phyloP scores from a whole-genome alignment of 2,329 filamentous ascomycete species.

The Ophiostoma piceae region DNA sequence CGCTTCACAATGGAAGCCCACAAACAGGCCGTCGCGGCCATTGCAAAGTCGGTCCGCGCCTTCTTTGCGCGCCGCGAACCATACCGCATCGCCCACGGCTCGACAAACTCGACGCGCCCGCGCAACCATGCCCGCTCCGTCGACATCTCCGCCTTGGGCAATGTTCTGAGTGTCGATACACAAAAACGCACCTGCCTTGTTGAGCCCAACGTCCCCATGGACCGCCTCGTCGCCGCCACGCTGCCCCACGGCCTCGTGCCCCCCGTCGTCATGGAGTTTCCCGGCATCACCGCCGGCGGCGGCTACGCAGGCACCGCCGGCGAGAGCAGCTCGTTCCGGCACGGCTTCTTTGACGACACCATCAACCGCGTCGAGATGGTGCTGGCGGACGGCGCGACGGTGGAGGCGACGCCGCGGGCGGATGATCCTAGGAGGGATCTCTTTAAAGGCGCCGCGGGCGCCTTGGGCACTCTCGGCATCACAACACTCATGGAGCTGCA shows the following conservation, averaged over 20 bases:
- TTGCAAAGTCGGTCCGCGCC: constrained; percentile 44
- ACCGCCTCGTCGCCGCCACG: constrained; percentile 60
- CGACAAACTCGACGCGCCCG: constrained; percentile 67
- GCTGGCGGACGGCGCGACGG: constrained; percentile 59
- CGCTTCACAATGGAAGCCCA: constrained; percentile 44
- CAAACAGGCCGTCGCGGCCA: constrained; percentile 43
- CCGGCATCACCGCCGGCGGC: constrained; percentile 68
- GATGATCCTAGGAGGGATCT: constrained; percentile 47
- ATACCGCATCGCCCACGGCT: constrained; percentile 72
- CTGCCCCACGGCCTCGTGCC: constrained; percentile 62
- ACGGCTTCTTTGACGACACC: constrained; percentile 66
- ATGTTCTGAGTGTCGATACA: constrained; percentile 60
- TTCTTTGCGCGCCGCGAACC: constrained; percentile 48
- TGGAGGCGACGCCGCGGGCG: constrained; percentile 39
- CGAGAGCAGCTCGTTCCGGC: constrained; percentile 63
- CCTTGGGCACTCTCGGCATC: constrained; percentile 63
- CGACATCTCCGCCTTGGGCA: constrained; percentile 58
- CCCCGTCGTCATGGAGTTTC: constrained; percentile 71
- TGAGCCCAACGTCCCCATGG: constrained; percentile 73
- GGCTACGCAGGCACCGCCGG: constrained; percentile 66
- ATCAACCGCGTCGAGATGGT: constrained; percentile 63
- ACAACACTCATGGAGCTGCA: constrained; percentile 62
- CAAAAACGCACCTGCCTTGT: constrained; percentile 56
- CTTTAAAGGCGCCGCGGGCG: constrained; percentile 60
- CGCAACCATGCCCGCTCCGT: constrained; percentile 38